Evolutionary conservation across 2,329 filamentous ascomycete genomes (phyloP).

Genomic region (Aspergillus intermedius): DNA sequence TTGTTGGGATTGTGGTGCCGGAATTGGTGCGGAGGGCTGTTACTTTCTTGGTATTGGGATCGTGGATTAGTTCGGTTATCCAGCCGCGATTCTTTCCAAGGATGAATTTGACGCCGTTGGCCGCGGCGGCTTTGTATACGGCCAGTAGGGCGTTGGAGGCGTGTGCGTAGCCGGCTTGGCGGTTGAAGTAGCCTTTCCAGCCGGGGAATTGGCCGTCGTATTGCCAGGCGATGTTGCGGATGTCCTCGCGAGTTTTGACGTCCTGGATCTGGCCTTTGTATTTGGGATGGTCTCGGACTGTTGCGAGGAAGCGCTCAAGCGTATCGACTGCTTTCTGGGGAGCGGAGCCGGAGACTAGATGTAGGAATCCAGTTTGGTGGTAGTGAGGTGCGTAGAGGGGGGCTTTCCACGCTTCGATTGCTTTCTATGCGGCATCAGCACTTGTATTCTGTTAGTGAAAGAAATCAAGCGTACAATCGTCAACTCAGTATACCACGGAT

Average conservation of each 20-base stretch:
- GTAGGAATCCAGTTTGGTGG: slow-evolving; percentile 47
- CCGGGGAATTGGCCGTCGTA: slow-evolving; percentile 44
- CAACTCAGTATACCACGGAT: slow-evolving; percentile 51
- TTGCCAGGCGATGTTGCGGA: slow-evolving; percentile 43
- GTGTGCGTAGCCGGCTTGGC: slow-evolving; percentile 52
- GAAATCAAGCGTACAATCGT: slow-evolving; percentile 38
- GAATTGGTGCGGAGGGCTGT: slow-evolving; percentile 35
- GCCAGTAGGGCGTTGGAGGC: slow-evolving; percentile 47
- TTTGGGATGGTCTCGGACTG: slow-evolving; percentile 25
- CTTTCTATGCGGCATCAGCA: slow-evolving; percentile 37
- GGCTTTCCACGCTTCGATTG: slow-evolving; percentile 48
- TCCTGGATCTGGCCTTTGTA: slow-evolving; percentile 37
- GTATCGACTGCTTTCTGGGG: slow-evolving; percentile 45
- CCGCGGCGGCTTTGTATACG: slow-evolving; percentile 39
- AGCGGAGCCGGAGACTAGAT: slow-evolving; percentile 44
- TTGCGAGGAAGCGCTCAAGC: slow-evolving; percentile 37
- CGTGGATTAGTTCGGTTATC: slow-evolving; percentile 37
- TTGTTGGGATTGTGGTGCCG: slow-evolving; percentile 31
- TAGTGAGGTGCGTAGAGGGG: slow-evolving; percentile 51
- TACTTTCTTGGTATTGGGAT: slow-evolving; percentile 14
- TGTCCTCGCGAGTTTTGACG: slow-evolving; percentile 26
- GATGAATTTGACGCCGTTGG: slow-evolving; percentile 38
- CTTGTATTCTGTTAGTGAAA: neutral
- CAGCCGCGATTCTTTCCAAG: slow-evolving; percentile 37
- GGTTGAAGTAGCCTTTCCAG: slow-evolving; percentile 56